These are phyloP conservation scores for Xanthoconium purpureum DNA, from an alignment of 768 basidiomycete species.

Conservation along the genomic window DNA sequence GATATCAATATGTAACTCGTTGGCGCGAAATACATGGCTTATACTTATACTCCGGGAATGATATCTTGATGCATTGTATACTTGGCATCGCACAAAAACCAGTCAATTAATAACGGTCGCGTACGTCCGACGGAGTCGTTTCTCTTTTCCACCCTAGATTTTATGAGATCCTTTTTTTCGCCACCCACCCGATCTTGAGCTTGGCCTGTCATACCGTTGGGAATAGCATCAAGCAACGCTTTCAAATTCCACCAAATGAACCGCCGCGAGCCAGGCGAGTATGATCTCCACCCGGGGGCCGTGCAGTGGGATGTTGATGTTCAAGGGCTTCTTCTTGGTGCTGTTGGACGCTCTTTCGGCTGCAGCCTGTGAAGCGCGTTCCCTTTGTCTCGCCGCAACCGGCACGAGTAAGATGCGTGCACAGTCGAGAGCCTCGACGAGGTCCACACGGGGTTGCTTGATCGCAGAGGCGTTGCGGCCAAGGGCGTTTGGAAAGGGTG, in stretches of 20 bases:
- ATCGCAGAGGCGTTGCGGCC: constrained; percentile 20
- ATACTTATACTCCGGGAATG: neutral
- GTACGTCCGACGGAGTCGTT: neutral
- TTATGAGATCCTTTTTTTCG: constrained; percentile 9
- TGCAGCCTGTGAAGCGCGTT: constrained; percentile 51
- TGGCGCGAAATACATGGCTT: neutral
- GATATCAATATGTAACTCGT: neutral
- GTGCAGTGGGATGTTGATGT: constrained; percentile 80
- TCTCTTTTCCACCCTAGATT: constrained; percentile 11
- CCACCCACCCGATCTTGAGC: neutral
- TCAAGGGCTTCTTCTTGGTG: constrained; percentile 53
- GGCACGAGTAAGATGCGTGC: constrained; percentile 72
- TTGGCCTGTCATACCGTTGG: neutral
- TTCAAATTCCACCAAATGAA: constrained; percentile 75
- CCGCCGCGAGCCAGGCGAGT: constrained; percentile 81
- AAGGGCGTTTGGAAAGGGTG: constrained; percentile 19
- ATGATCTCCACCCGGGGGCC: constrained; percentile 84
- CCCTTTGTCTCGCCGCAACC: constrained; percentile 59
- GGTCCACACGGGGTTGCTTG: constrained; percentile 34
- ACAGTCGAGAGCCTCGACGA: constrained; percentile 59
- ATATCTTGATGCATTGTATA: neutral
- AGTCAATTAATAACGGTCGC: neutral
- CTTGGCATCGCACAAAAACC: neutral
- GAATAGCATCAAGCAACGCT: constrained; percentile 20
- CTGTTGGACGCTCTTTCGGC: constrained; percentile 42